These are phyloP conservation scores for Ligustrum vulgare DNA, from an alignment of 257 asterid species.

Conservation along the genomic window DNA sequence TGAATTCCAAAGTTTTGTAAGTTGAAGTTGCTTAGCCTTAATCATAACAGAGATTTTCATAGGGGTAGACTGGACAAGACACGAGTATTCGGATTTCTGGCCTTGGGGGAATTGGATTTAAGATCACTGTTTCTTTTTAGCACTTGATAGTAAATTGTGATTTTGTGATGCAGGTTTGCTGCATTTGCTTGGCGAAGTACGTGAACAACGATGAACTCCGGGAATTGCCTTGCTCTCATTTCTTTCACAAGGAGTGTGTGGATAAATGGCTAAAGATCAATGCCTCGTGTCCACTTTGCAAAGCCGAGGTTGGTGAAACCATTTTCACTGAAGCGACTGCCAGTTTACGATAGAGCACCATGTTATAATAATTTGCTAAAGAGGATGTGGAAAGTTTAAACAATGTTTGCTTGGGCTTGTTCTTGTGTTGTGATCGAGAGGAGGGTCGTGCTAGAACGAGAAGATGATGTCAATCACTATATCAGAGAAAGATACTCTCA, in stretches of 20 bases:
- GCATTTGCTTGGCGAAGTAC: constrained; percentile 89
- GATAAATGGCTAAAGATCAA: constrained; percentile 95
- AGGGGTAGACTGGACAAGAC: neutral
- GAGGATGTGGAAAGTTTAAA: neutral
- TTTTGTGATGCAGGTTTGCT: constrained; percentile 67
- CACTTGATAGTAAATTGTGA: neutral
- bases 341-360: constrained; percentile 35
- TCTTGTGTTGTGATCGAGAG: neutral
- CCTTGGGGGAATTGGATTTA: neutral
- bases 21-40: neutral
- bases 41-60: neutral
- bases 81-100: neutral
- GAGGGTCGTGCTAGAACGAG: neutral
- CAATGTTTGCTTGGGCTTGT: neutral
- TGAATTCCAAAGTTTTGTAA: neutral
- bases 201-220: constrained; percentile 86
- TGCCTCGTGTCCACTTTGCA: constrained; percentile 92
- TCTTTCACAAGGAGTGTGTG: constrained; percentile 92
- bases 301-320: constrained; percentile 87
- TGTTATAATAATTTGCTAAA: neutral
- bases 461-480: neutral
- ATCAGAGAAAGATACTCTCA: neutral
- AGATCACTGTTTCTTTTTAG: neutral
- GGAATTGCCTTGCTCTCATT: constrained; percentile 84
- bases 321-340: constrained; percentile 60